phyloP scores from a whole-genome alignment of 352 stramenopile genomes.

The Pythium rishiriense region DNA sequence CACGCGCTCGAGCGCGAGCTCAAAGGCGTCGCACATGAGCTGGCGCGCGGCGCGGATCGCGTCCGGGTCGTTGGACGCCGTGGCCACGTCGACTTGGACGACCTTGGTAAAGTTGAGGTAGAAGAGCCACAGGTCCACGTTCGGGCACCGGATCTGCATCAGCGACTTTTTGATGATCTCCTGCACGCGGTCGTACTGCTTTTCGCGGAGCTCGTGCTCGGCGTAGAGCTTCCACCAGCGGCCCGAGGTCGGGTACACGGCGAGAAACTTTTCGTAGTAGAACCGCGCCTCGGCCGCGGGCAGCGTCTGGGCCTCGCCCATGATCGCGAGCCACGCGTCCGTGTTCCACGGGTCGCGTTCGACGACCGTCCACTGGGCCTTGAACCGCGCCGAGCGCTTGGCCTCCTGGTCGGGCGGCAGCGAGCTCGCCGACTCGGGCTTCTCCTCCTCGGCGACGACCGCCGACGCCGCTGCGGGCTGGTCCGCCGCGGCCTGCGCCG shows the following conservation, averaged over 20 bases:
- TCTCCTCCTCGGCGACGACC: neutral
- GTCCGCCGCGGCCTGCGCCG: slow-evolving; percentile 4
- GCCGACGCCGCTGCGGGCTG: neutral
- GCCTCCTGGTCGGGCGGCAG: slow-evolving; percentile 24
- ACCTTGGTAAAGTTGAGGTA: slow-evolving; percentile 89
- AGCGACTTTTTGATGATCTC: slow-evolving; percentile 89
- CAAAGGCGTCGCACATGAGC: slow-evolving; percentile 85
- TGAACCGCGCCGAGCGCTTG: slow-evolving; percentile 60
- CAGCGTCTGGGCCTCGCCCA: slow-evolving; percentile 77
- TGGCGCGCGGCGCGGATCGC: slow-evolving; percentile 64
- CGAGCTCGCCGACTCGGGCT: slow-evolving; percentile 15
- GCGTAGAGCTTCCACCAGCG: slow-evolving; percentile 88
- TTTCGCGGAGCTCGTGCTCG: slow-evolving; percentile 83
- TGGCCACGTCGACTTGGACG: slow-evolving; percentile 75
- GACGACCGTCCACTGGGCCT: slow-evolving; percentile 51
- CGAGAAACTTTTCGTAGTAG: slow-evolving; percentile 81
- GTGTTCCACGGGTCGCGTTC: slow-evolving; percentile 67
- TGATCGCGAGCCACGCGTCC: slow-evolving; percentile 76
- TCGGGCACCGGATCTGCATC: slow-evolving; percentile 77
- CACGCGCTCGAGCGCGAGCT: slow-evolving; percentile 81
- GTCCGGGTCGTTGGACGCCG: slow-evolving; percentile 53
- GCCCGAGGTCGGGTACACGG: slow-evolving; percentile 69
- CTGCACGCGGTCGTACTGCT: slow-evolving; percentile 85
- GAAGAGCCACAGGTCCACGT: slow-evolving; percentile 86
- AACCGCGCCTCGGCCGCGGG: slow-evolving; percentile 58